Conservation (phyloP, 352 stramenopile genomes). For the Thalassiosira exigua region DNA sequence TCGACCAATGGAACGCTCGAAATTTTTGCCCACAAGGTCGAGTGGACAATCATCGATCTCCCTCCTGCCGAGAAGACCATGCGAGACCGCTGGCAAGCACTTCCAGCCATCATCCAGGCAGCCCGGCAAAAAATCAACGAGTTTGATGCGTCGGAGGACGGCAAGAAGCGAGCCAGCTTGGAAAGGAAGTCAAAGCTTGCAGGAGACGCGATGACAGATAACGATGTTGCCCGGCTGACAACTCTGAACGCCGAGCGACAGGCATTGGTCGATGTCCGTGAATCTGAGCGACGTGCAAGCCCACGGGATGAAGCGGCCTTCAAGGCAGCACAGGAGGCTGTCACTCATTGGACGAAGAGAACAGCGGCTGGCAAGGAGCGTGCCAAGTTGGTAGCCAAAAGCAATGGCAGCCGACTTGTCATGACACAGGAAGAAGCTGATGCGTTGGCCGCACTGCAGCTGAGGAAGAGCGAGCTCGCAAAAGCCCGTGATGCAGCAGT, state of each 20-base stretch:
- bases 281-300: too few relatives aligned
- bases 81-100: background rate
- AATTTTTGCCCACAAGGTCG: constrained; percentile 4
- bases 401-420: too few relatives aligned
- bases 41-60: constrained; percentile 11
- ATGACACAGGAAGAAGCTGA: too few relatives aligned
- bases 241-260: background rate
- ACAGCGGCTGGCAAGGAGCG: too few relatives aligned
- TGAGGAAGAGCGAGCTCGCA: too few relatives aligned
- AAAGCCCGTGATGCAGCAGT: background rate
- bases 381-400: too few relatives aligned
- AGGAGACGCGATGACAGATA: background rate
- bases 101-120: background rate
- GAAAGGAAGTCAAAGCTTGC: background rate
- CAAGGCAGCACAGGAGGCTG: too few relatives aligned
- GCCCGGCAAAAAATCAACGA: background rate
- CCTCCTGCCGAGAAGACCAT: background rate
- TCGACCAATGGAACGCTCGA: constrained; percentile 6
- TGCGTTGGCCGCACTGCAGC: too few relatives aligned
- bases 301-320: too few relatives aligned
- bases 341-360: too few relatives aligned
- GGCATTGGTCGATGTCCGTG: background rate
- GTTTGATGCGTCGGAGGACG: background rate
- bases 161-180: background rate
- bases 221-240: background rate